Evolutionary conservation across 2,329 filamentous ascomycete species (phyloP).

Genomic region (Cyclaneusma minus): DNA sequence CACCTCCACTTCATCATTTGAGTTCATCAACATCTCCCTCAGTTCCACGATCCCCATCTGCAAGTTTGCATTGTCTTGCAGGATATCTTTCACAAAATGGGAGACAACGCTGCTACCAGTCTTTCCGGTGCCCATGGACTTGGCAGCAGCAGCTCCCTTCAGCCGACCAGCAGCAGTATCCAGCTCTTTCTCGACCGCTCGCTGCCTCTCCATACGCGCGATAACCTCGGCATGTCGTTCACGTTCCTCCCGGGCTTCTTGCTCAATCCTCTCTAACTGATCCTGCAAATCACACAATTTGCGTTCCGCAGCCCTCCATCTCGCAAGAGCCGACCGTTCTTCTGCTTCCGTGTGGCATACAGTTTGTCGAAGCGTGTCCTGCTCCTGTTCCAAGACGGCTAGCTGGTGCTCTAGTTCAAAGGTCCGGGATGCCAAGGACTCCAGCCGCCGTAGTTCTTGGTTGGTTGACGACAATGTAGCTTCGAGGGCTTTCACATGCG

Average conservation of each 20-base stretch:
- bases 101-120: conserved; percentile 62
- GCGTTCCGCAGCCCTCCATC: conserved; percentile 76
- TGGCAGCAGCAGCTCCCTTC: conserved; percentile 61
- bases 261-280: conserved; percentile 78
- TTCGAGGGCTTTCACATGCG: conserved; percentile 62
- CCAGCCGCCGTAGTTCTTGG: conserved; percentile 59
- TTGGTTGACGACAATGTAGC: conserved; percentile 64
- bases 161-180: conserved; percentile 64
- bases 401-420: conserved; percentile 70
- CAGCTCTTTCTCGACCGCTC: conserved; percentile 68
- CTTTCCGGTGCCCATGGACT: conserved; percentile 43
- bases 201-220: conserved; percentile 67
- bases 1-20: conserved; percentile 77
- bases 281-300: conserved; percentile 67
- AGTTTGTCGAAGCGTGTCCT: conserved; percentile 53
- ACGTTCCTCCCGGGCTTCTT: conserved; percentile 64
- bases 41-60: conserved; percentile 87
- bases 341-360: conserved; percentile 56
- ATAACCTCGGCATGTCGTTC: conserved; percentile 72
- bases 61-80: conserved; percentile 88
- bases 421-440: conserved; percentile 58
- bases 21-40: conserved; percentile 75
- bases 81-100: conserved; percentile 87
- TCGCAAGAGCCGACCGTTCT: conserved; percentile 60
- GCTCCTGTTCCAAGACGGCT: conserved; percentile 64